phyloP scores from a whole-genome alignment of 2,329 filamentous ascomycete genomes.

The Emmonsiellopsis sp. region DNA sequence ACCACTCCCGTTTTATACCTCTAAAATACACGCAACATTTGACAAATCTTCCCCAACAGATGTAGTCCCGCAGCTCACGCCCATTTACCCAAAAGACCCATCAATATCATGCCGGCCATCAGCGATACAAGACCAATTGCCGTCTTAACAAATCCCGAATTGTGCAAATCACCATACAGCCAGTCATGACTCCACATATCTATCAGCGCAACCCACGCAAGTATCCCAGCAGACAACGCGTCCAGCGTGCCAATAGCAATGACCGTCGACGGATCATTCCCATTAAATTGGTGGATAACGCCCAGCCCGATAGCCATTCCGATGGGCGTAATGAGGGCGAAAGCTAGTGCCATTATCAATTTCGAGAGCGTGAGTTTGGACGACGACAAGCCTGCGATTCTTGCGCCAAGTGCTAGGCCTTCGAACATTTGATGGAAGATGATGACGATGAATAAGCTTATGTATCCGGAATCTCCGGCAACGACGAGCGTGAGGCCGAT shows the following conservation, averaged over 20 bases:
- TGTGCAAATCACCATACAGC: constrained; percentile 52
- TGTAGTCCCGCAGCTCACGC: constrained; percentile 28
- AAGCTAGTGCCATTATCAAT: constrained; percentile 52
- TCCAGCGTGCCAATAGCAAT: constrained; percentile 66
- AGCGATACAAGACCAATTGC: constrained; percentile 45
- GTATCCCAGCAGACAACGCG: constrained; percentile 63
- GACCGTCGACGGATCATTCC: constrained; percentile 59
- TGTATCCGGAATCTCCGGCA: constrained; percentile 38
- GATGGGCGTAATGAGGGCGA: constrained; percentile 63
- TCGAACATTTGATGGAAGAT: constrained; percentile 74
- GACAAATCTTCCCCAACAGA: too few relatives aligned
- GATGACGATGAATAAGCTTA: constrained; percentile 52
- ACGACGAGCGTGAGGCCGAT: constrained; percentile 58
- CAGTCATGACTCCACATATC: constrained; percentile 75
- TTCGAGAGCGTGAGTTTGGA: constrained; percentile 31
- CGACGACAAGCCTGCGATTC: constrained; percentile 33
- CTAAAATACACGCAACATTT: too few relatives aligned
- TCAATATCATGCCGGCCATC: constrained; percentile 54
- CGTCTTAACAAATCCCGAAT: constrained; percentile 43
- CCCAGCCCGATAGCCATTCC: constrained; percentile 76
- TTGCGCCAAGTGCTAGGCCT: constrained; percentile 53
- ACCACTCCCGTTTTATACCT: too few relatives aligned
- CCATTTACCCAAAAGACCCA: constrained; percentile 70
- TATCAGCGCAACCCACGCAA: constrained; percentile 70
- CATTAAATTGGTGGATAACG: constrained; percentile 62